Evolutionary conservation across 352 stramenopile species (phyloP), one percentile per base, ranked within the genome.

Genomic region (Peronospora belbahrii): DNA sequence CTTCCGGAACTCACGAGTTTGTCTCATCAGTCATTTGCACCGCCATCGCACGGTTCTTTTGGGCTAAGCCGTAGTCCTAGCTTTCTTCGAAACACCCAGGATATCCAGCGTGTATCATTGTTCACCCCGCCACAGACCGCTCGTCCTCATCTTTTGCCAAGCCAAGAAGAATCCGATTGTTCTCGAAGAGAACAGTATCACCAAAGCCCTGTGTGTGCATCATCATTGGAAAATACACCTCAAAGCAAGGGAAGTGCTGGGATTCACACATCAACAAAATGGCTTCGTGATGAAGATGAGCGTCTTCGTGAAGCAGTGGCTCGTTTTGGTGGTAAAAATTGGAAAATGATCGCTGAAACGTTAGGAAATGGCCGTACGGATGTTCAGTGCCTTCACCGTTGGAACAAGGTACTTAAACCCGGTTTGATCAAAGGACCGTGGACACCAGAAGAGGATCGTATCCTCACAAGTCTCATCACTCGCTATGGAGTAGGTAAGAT

Each of bases 381-480:
- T 55, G 85, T 96, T 47, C 91, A 97, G 61, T 97, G 88, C 55
- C 69, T 98, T 32, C 94, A 98, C 53, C 85, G 95, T n/a, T 98
- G 94, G 94, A 95, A 98, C 59, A 95, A 95, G 49, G 81, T 95
- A 38, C 76, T 95, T 30, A 95, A 95, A 50, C 83, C 83, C 0
- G 82, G 82, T 13, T 51, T 93, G 27, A 82, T 95, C 18, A 96
- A 96, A 37, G 85, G 85, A 2, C 83, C 85, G 0, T 96, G 85
- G 85, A 96, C 79, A 18, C 72, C 81, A 2, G 84, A 93, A 32
- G 85, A 95, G 49, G 85, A 96, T 60, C 62, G 77, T 15, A 64
- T 92, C 2, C 51, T 95, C 11, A 59, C 77, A 4, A 57, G 45
- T 3, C 72, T 95, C 41, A 90, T 95, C 44, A 59, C 65, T 3